These are phyloP conservation scores for Copromyces sp. DNA, from an alignment of 495 filamentous ascomycete species.

Conservation along the genomic window DNA sequence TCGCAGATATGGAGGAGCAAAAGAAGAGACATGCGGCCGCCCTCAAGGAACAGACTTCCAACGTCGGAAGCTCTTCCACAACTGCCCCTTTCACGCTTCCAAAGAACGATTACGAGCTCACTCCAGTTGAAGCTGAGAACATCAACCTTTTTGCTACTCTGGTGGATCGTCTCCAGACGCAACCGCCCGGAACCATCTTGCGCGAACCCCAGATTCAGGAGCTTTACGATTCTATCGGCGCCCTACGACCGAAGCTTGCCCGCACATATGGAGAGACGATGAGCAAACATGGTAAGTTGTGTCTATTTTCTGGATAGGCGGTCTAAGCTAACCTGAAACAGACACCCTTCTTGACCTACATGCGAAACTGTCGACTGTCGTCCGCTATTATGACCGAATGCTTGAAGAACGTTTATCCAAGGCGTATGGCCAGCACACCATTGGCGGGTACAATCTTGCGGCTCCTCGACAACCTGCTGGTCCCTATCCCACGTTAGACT, in stretches of 20 bases:
- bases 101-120: conserved; percentile 90
- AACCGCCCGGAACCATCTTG: conserved; percentile 88
- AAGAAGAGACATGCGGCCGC: conserved; percentile 79
- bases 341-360: conserved; percentile 89
- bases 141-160: conserved; percentile 94
- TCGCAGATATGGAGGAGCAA: conserved; percentile 96
- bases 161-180: conserved; percentile 88
- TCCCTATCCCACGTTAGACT: conserved; percentile 58
- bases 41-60: conserved; percentile 60
- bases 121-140: conserved; percentile 88
- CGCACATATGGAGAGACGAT: conserved; percentile 97
- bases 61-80: conserved; percentile 23
- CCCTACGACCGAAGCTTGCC: conserved; percentile 84
- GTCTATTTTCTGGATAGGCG: conserved; percentile 20
- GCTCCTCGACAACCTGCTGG: conserved; percentile 44
- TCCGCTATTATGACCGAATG: conserved; percentile 98
- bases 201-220: conserved; percentile 97
- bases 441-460: conserved; percentile 43
- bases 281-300: conserved; percentile 86
- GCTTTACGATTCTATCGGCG: conserved; percentile 90
- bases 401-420: conserved; percentile 87
- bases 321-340: conserved; percentile 24
- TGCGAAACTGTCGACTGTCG: conserved; percentile 89
- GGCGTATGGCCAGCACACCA: conserved; percentile 75
- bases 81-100: conserved; percentile 44